Evolutionary conservation across 2,329 filamentous ascomycete genomes (phyloP), one percentile per base, ranked within the genome.

Genomic region (Talaromyces sp.): DNA sequence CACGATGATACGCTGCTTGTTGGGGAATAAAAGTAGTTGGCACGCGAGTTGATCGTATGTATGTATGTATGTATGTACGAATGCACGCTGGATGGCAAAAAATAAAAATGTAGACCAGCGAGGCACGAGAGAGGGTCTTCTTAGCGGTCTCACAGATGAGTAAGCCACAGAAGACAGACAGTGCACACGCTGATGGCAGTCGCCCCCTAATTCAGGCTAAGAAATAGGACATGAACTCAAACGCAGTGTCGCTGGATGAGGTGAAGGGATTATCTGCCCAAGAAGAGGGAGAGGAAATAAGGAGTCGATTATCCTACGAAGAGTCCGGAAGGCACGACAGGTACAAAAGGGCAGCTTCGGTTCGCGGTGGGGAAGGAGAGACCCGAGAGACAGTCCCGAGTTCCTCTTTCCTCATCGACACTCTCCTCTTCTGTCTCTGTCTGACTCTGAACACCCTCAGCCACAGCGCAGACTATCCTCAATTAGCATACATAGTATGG

Each of bases 341-440:
- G 45, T 9, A 49, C 45, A 15, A 49, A n/a, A 52, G 49, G 47
- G 25, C 49, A 19, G 31, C 31, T 54, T 54, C 50, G 31, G 50
- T n/a, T 54, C 49, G 49, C 49, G n/a, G 50, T 54, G 50, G 50
- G 50, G 50, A 54, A 54, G 50, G 50, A 54, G 31, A 27, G 22
- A 50, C 25, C 47, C 47, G 25, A 50, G 47, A 27, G 47, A 17
- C 47, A 27, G 50, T 52, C 47, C 47, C 47, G 47, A 35, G 27
- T 27, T n/a, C 17, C 19, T 50, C 22, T 49, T 15, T 9, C 45
- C 27, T 47, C 45, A 15, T 31, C 17, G 3, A 15, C 22, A 13
- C 25, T 33, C 49, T 35, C 5, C 19, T 47, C 45, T 47, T 50
- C 13, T 27, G n/a, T 22, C 13, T 47, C 22, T 49, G 49, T 33